A percentile compares a stretch with the other conserved stretches of the same genome.
These are phyloP conservation scores for Biancaea sappan DNA, from an alignment of 306 rosid species.

Conservation along the genomic window DNA sequence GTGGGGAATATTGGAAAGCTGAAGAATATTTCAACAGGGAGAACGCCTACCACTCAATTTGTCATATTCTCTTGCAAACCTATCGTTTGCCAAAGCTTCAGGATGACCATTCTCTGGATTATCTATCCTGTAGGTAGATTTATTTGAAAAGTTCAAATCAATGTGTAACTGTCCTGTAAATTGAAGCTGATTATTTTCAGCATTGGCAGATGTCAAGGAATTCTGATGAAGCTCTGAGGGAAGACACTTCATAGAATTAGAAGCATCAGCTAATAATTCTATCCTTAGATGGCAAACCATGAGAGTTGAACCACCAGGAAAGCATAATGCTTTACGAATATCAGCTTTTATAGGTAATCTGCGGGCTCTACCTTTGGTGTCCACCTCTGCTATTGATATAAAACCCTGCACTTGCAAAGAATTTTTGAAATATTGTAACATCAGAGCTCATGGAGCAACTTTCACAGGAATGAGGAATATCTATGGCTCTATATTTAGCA, in stretches of 20 bases:
- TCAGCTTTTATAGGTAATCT: constrained; percentile 77
- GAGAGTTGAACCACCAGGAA: constrained; percentile 93
- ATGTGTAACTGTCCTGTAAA: constrained; percentile 29
- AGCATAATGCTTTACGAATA: constrained; percentile 78
- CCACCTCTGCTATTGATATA: constrained; percentile 80
- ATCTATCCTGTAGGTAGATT: constrained; percentile 24
- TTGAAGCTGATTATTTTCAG: constrained; percentile 37
- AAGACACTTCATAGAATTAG: constrained; percentile 44
- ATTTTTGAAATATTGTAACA: constrained; percentile 3
- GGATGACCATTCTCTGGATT: constrained; percentile 32
- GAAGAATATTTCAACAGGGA: no score
- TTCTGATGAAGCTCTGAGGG: constrained; percentile 48
- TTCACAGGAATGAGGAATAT: constrained; percentile 13
- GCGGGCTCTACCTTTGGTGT: constrained; percentile 65
- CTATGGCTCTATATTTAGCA: constrained; percentile 16
- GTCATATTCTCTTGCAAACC: constrained; percentile 35
- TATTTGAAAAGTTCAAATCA: constrained; percentile 39
- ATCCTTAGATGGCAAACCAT: constrained; percentile 72
- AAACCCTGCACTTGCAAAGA: constrained; percentile 60
- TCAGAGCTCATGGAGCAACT: constrained; percentile 27
- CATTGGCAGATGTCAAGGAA: constrained; percentile 32
- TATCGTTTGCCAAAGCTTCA: constrained; percentile 40
- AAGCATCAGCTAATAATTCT: constrained; percentile 41
- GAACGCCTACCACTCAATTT: constrained; percentile 44
- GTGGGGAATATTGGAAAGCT: no score